Evolutionary conservation across 768 basidiomycete genomes (phyloP).

Genomic region (Russula lepida): DNA sequence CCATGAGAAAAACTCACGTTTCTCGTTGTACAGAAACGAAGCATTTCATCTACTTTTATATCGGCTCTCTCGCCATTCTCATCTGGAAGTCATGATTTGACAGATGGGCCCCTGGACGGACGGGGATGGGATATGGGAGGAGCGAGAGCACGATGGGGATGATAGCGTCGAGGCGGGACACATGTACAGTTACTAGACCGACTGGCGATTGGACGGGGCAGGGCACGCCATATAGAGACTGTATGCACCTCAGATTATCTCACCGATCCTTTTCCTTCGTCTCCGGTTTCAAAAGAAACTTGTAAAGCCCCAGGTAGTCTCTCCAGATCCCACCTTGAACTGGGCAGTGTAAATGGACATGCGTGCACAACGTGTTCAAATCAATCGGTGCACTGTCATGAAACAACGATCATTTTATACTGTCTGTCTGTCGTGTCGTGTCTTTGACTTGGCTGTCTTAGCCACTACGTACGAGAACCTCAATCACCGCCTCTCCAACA

Average conservation of each 20-base stretch:
- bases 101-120: not conserved
- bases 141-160: not conserved
- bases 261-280: conserved; percentile 1
- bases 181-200: not conserved
- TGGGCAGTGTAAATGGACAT: not conserved
- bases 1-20: not conserved
- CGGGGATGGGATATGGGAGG: not conserved
- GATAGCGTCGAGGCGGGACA: not conserved
- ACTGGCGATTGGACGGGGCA: conserved; percentile 5
- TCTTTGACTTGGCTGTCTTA: not conserved
- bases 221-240: not conserved
- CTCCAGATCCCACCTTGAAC: not conserved
- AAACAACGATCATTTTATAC: not conserved
- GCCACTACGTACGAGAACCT: conserved; percentile 18
- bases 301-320: not conserved
- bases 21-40: conserved; percentile 70
- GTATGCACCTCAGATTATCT: conserved; percentile 8
- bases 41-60: conserved; percentile 98
- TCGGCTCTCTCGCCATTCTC: conserved; percentile 87
- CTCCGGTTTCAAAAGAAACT: not conserved
- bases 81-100: conserved; percentile 76
- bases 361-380: conserved; percentile 7
- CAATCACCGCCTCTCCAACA: conserved; percentile 19
- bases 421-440: not conserved
- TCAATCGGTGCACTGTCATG: not conserved